Percentiles rank a stretch among this genome's conserved stretches.
These are phyloP conservation scores for Nicotiana knightiana DNA, from an alignment of 257 asterid species.

Conservation along the genomic window DNA sequence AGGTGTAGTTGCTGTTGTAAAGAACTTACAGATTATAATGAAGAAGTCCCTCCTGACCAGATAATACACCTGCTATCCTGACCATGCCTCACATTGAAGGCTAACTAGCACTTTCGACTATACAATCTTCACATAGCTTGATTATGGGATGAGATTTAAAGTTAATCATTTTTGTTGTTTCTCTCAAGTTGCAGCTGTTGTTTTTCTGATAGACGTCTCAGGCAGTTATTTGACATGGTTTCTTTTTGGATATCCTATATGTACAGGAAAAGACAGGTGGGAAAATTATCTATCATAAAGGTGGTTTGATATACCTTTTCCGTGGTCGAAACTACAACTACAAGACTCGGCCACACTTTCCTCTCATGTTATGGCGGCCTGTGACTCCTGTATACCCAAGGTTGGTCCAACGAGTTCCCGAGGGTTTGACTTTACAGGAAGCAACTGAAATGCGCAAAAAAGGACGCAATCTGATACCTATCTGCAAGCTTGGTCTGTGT, in stretches of 20 bases:
- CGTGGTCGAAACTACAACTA: constrained; percentile 90
- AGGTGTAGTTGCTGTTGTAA: no score
- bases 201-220: background rate
- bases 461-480: constrained; percentile 62
- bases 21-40: background rate
- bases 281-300: constrained; percentile 61
- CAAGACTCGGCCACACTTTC: constrained; percentile 63
- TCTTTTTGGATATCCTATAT: background rate
- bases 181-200: background rate
- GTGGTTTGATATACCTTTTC: constrained; percentile 73
- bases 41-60: background rate
- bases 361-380: constrained; percentile 97
- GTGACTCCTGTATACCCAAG: constrained; percentile 82
- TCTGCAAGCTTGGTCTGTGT: constrained; percentile 77
- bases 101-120: background rate
- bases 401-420: constrained; percentile 62
- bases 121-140: background rate
- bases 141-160: background rate
- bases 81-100: background rate
- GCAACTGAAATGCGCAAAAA: constrained; percentile 72
- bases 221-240: background rate
- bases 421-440: constrained; percentile 76
- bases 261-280: constrained; percentile 88
- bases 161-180: background rate
- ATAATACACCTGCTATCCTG: background rate